Base-by-base conservation (phyloP, 805 yeast species). In the Saturnispora dispora region DNA sequence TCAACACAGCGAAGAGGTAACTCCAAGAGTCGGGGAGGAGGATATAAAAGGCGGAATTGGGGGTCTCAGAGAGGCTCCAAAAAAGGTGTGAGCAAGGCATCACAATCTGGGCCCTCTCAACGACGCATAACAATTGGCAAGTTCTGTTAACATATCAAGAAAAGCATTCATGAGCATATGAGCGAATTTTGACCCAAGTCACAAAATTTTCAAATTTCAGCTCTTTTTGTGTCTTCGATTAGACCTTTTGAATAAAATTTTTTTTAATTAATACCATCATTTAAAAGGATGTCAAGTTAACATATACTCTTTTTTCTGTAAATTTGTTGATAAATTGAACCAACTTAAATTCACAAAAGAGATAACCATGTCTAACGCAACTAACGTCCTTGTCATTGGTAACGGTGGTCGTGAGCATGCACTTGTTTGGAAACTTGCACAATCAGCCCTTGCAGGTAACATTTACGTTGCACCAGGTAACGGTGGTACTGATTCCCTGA, bases 401-500 rank as follows among this genome's bases (percentile, higher is more conserved):
- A 88, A 86, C 71, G 99, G 99, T 66, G 99, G 99, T 59, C 89
- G 99, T 75, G 99, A 93, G 71, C 97, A 93, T 67, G 98, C 98
- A 50, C 76, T 93, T 55, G 86, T 88, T 15, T 90, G 96, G 96
- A 87, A 85, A 64, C 76, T 93, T 57, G 71, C 85, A 30, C 91
- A 89, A 69, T 88, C 96, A 35, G 70, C 79, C 37, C 68, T 77
- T 44, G 96, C 89, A 35, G 70, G 71, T 54, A 76, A 78, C 53
- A 83, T 95, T 58, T 95, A 66, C 62, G 96, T 91, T 51, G 96
- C 98, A 27, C 98, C 98, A 56, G 98, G 98, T 50, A 91, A 93
- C 65, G 99, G 98, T 52, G 98, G 98, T 48, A 90, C 95, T 32
- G 56, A 53, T n/a, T 76, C 79, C 33, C 60, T 75, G 39, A 57